Percentiles rank a stretch among this genome's conserved stretches.
Evolutionary conservation across 2,329 filamentous ascomycete genomes (phyloP).

Genomic region (Ophiostoma tasmaniense): DNA sequence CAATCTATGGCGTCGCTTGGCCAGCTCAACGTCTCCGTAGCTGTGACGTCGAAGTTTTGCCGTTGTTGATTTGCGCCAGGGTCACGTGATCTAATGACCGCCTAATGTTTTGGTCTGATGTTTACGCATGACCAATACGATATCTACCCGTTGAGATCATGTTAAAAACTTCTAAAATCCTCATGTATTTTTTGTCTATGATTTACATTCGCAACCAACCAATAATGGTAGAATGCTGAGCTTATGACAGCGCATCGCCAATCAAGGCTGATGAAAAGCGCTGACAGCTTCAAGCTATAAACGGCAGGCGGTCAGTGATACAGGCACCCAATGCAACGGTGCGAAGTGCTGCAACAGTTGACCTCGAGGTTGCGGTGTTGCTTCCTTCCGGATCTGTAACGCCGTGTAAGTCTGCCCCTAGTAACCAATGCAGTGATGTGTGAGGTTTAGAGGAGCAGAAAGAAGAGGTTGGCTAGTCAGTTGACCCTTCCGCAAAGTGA

Average conservation of each 20-base stretch:
- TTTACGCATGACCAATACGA: not conserved
- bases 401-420: not conserved
- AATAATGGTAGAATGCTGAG: not conserved
- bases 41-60: not conserved
- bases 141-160: not conserved
- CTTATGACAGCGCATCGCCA: not conserved
- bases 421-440: not conserved
- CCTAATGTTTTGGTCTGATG: not conserved
- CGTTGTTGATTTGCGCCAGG: not conserved
- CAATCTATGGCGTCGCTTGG: not conserved
- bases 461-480: not conserved
- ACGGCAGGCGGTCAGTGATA: constrained; percentile 4
- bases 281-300: not conserved
- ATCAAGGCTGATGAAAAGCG: not conserved
- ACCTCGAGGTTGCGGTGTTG: not conserved
- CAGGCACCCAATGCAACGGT: constrained; percentile 1
- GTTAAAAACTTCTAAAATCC: no score
- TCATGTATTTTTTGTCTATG: no score
- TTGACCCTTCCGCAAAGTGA: not conserved
- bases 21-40: not conserved
- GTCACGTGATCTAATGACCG: not conserved
- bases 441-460: not conserved
- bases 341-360: not conserved
- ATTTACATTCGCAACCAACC: no score
- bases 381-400: not conserved